phyloP scores from a whole-genome alignment of 1,284 basidiomycete genomes.

The Cystobasidium pallidum region DNA sequence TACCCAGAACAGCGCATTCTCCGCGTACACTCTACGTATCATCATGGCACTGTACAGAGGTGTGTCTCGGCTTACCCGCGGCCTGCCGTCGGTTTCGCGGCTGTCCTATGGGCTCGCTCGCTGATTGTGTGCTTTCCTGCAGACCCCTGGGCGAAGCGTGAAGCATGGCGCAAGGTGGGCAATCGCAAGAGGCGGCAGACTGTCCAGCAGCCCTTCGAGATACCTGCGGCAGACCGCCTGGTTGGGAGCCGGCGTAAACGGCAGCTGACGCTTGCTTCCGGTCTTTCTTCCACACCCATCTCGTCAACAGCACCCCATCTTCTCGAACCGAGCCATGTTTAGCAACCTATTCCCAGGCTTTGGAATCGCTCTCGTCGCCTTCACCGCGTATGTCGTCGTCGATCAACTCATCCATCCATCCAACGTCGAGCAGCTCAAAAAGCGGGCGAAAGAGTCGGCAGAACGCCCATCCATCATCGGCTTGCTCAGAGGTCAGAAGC shows the following conservation, averaged over 20 bases:
- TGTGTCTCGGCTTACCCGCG: background rate
- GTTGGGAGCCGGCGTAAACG: background rate
- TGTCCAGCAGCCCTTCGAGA: background rate
- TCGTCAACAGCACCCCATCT: constrained; percentile 67
- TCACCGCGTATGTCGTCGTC: constrained; percentile 82
- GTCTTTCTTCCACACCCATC: background rate
- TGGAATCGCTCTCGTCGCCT: constrained; percentile 84
- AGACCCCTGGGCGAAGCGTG: constrained; percentile 91
- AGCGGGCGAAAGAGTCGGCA: constrained; percentile 33
- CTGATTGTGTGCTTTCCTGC: constrained; percentile 4
- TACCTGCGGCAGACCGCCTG: too few species aligned
- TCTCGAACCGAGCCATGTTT: constrained; percentile 73
- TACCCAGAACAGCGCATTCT: background rate
- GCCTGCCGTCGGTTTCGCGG: background rate
- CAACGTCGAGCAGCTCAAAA: constrained; percentile 45
- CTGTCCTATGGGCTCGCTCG: constrained; percentile 2
- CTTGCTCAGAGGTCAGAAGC: constrained; percentile 1
- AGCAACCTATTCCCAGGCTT: constrained; percentile 87
- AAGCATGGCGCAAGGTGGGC: constrained; percentile 79
- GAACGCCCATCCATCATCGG: constrained; percentile 40
- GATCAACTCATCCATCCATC: constrained; percentile 64
- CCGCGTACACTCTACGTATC: background rate
- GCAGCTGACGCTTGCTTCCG: constrained; percentile 2
- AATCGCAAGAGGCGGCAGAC: background rate
- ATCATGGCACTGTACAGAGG: constrained; percentile 25